phyloP scores from a whole-genome alignment of 2,329 filamentous ascomycete genomes.

The Ramichloridium luteum region DNA sequence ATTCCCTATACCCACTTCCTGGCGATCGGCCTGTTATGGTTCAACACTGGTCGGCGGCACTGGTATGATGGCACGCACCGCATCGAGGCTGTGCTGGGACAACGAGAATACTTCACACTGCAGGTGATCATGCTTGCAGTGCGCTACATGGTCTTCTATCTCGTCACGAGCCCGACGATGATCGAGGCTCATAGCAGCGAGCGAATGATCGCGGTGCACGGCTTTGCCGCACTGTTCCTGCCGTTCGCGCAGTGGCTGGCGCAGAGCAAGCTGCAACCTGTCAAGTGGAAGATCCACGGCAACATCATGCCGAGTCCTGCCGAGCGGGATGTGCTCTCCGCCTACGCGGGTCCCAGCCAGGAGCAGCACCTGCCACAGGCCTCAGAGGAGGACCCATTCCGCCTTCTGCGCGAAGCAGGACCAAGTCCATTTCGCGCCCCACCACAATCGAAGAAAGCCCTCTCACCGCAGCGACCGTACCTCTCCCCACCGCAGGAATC shows the following conservation, averaged over 20 bases:
- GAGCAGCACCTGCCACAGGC: slow-evolving; percentile 16
- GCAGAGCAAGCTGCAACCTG: slow-evolving; percentile 14
- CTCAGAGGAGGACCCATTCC: slow-evolving; percentile 18
- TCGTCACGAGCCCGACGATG: slow-evolving; percentile 15
- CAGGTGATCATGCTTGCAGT: slow-evolving; percentile 48
- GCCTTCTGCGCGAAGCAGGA: slow-evolving; percentile 16
- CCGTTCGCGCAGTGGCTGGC: slow-evolving; percentile 25
- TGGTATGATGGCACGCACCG: slow-evolving; percentile 21
- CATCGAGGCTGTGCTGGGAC: slow-evolving; percentile 21
- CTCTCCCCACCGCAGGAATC: slow-evolving; percentile 18
- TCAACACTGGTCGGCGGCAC: slow-evolving; percentile 22
- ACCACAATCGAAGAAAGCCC: slow-evolving; percentile 10
- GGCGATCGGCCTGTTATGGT: slow-evolving; percentile 19
- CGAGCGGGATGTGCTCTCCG: slow-evolving; percentile 19
- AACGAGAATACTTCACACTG: slow-evolving; percentile 53
- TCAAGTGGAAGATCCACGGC: slow-evolving; percentile 20
- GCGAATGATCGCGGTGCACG: slow-evolving; percentile 40
- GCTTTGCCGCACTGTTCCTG: slow-evolving; percentile 42
- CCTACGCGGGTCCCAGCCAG: slow-evolving; percentile 14
- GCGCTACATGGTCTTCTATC: slow-evolving; percentile 34
- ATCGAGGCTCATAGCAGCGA: slow-evolving; percentile 15
- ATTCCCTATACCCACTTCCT: slow-evolving; percentile 16
- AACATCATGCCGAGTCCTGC: slow-evolving; percentile 24
- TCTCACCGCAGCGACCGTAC: slow-evolving; percentile 14
- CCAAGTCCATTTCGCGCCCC: slow-evolving; percentile 4